These are phyloP conservation scores for Colletotrichum siamense DNA, from an alignment of 2,329 filamentous ascomycete species.

Conservation along the genomic window DNA sequence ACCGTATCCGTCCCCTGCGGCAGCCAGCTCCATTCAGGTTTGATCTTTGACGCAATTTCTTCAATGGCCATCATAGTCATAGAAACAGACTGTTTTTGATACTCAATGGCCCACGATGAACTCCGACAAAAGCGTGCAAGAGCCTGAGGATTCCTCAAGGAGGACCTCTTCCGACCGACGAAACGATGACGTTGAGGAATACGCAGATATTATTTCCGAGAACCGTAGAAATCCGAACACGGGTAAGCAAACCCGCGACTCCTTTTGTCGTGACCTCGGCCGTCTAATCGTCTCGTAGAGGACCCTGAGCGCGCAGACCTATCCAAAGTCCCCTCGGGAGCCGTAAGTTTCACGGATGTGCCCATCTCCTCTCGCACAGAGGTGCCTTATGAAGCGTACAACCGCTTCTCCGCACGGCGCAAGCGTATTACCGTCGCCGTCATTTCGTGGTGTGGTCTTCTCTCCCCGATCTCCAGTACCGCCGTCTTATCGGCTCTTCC, in stretches of 20 bases:
- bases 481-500: constrained; percentile 76
- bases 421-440: constrained; percentile 73
- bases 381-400: constrained; percentile 65
- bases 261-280: not conserved
- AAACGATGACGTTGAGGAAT: constrained; percentile 5
- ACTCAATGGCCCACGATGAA: not conserved
- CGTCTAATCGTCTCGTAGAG: not conserved
- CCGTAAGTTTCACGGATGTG: constrained; percentile 4
- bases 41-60: not conserved
- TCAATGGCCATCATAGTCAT: not conserved
- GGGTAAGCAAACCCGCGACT: not conserved
- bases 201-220: constrained; percentile 2
- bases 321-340: constrained; percentile 7
- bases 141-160: not conserved
- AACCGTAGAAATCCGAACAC: not conserved
- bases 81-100: not conserved
- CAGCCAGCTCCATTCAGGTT: not conserved
- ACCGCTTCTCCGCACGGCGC: constrained; percentile 63
- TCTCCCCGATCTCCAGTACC: constrained; percentile 78
- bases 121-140: not conserved
- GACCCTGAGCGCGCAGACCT: not conserved
- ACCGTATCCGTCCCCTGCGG: not conserved
- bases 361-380: constrained; percentile 27
- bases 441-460: constrained; percentile 76
- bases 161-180: constrained; percentile 1